Evolutionary conservation across 2,329 filamentous ascomycete genomes (phyloP).

Genomic region (Hymenotorrendiella dingleyae): DNA sequence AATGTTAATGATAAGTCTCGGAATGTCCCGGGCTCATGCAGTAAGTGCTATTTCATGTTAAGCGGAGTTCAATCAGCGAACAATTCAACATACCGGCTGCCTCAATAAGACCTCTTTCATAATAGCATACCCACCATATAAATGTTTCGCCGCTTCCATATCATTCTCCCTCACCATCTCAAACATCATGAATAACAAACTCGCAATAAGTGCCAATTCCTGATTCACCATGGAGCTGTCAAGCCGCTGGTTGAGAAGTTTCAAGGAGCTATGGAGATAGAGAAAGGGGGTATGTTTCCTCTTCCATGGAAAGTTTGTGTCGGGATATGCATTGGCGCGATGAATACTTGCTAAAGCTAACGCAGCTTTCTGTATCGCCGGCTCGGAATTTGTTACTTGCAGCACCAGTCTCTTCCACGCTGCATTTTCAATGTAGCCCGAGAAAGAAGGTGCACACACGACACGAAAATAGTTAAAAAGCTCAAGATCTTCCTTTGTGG

Average conservation of each 20-base stretch:
- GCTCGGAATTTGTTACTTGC: neutral
- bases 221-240: neutral
- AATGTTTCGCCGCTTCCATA: neutral
- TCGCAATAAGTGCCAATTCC: neutral
- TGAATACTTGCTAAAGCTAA: neutral
- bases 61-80: too few relatives aligned
- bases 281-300: neutral
- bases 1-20: neutral
- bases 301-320: neutral
- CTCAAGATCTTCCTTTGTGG: neutral
- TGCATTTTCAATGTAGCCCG: neutral
- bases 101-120: neutral
- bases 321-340: too few relatives aligned
- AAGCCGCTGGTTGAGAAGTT: neutral
- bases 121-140: neutral
- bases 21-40: neutral
- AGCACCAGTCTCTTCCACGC: neutral
- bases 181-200: neutral
- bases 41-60: too few relatives aligned
- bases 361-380: neutral
- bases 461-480: neutral
- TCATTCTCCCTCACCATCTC: neutral
- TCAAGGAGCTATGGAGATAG: neutral
- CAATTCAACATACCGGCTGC: too few relatives aligned
- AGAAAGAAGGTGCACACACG: neutral